Evolutionary conservation across 2,329 filamentous ascomycete species (phyloP).

Genomic region (Colletotrichum sp.): DNA sequence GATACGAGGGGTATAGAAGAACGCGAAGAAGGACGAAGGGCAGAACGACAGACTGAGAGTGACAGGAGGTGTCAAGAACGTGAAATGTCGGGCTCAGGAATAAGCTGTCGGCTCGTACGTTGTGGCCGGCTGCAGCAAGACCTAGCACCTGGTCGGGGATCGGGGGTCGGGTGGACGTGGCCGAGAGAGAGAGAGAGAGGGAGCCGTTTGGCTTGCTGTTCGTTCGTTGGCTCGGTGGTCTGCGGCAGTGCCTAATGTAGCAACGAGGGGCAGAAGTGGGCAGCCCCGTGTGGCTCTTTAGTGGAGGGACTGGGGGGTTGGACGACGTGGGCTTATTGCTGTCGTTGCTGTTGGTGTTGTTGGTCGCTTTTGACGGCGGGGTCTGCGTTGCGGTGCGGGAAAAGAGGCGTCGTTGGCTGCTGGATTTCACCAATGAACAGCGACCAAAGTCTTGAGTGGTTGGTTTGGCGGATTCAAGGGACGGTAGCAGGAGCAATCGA

Average conservation of each 20-base stretch:
- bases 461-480: not conserved
- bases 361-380: not conserved
- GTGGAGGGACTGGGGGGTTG: not conserved
- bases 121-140: not conserved
- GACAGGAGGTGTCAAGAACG: not conserved
- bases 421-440: not conserved
- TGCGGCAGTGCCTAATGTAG: constrained; percentile 16
- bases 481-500: not conserved
- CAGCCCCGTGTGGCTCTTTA: not conserved
- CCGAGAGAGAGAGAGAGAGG: not conserved
- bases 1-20: not conserved
- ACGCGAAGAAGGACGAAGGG: not conserved
- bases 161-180: constrained; percentile 5
- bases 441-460: not conserved
- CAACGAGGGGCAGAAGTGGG: constrained; percentile 21
- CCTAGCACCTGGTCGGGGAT: constrained; percentile 5
- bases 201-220: constrained; percentile 1
- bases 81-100: not conserved
- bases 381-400: not conserved
- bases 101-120: not conserved
- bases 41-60: not conserved
- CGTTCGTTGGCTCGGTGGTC: constrained; percentile 14
- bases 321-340: not conserved
- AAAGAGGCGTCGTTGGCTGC: not conserved
- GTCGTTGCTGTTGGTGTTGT: not conserved